Percentiles rank a stretch among this genome's conserved stretches.
Evolutionary conservation across 495 filamentous ascomycete genomes (phyloP).

Genomic region (Penicillium subrubescens): DNA sequence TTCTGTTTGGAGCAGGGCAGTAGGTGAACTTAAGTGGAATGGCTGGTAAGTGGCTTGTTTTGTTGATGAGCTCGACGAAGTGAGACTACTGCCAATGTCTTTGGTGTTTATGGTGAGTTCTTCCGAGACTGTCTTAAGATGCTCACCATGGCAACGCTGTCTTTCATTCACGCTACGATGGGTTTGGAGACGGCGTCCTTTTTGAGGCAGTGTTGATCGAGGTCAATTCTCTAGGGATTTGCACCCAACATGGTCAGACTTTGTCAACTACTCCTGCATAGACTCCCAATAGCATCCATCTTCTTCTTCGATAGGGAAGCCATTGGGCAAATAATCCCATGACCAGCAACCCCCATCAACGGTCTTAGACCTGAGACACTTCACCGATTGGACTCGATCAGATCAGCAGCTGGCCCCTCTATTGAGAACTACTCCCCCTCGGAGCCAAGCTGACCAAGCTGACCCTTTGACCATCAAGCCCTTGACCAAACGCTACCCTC

Average conservation of each 20-base stretch:
- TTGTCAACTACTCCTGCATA: neutral
- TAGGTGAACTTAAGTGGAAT: neutral
- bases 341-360: neutral
- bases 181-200: neutral
- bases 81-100: neutral
- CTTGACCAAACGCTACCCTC: neutral
- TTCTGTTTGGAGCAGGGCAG: neutral
- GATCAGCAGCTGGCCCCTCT: neutral
- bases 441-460: neutral
- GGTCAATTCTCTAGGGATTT: neutral
- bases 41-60: neutral
- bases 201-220: neutral
- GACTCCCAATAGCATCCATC: neutral
- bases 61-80: neutral
- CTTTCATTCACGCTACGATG: neutral
- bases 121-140: constrained; percentile 3
- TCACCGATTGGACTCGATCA: neutral
- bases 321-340: neutral
- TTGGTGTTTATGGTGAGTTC: neutral
- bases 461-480: neutral
- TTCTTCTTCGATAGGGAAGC: neutral
- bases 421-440: neutral
- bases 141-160: neutral
- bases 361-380: neutral
- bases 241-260: neutral